These are phyloP conservation scores for Nitzschia sp. DNA, from an alignment of 108 stramenopile species.

Conservation along the genomic window DNA sequence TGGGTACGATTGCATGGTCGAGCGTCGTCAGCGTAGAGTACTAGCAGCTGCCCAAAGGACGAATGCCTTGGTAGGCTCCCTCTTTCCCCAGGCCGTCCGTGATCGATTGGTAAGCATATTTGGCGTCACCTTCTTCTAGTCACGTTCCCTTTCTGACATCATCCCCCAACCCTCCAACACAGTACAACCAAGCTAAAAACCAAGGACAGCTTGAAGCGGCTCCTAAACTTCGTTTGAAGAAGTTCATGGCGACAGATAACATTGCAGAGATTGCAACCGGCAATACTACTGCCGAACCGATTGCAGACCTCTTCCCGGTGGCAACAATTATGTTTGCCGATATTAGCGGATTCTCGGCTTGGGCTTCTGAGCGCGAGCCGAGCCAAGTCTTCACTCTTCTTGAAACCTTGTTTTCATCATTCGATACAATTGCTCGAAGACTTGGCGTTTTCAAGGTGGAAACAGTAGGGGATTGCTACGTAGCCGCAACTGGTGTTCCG, in stretches of 20 bases:
- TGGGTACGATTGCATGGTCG: constrained; percentile 28
- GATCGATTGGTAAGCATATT: constrained; percentile 14
- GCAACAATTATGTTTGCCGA: constrained; percentile 28
- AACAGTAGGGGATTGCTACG: constrained; percentile 16
- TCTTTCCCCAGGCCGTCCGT: constrained; percentile 28
- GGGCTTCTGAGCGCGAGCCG: constrained; percentile 13
- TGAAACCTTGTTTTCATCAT: constrained; percentile 4
- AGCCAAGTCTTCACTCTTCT: constrained; percentile 12
- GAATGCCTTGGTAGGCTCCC: constrained; percentile 5
- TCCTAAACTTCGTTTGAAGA: constrained; percentile 2
- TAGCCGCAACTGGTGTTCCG: constrained; percentile 18
- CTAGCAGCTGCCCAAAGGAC: constrained; percentile 2
- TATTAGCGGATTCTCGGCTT: constrained; percentile 18
- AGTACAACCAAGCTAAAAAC: not conserved
- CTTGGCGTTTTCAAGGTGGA: constrained; percentile 5
- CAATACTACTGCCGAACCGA: constrained; percentile 14
- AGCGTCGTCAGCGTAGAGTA: constrained; percentile 18
- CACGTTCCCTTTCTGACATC: not conserved
- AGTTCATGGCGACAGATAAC: not conserved
- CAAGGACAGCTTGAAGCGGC: constrained; percentile 1
- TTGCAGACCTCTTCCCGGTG: constrained; percentile 21
- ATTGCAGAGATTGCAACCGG: not conserved
- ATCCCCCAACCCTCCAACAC: not conserved
- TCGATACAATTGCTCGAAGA: constrained; percentile 7
- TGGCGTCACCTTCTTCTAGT: not conserved